Conservation (phyloP, 495 filamentous ascomycete species). For the Pyrenula aspistea region DNA sequence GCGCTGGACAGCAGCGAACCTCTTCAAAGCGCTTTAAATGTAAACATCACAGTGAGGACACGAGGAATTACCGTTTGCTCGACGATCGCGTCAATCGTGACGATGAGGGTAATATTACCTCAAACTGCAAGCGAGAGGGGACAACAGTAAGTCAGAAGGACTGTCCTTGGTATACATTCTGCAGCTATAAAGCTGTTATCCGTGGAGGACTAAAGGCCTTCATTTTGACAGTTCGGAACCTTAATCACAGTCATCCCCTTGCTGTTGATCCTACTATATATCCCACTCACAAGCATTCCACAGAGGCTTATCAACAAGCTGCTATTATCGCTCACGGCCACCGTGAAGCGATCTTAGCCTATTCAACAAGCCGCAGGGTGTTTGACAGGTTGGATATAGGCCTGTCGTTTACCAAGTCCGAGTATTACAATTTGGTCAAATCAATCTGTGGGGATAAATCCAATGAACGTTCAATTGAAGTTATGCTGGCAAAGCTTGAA, state of each 20-base stretch:
- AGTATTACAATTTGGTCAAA: conserved; percentile 1
- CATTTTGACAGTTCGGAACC: neutral
- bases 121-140: no score
- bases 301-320: neutral
- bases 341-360: neutral
- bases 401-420: neutral
- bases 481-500: neutral
- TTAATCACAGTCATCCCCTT: neutral
- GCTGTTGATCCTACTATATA: neutral
- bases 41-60: no score
- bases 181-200: neutral
- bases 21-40: no score
- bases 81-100: no score
- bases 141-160: no score
- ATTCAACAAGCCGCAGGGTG: neutral
- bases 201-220: neutral
- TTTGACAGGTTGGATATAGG: neutral
- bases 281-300: neutral
- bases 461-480: neutral
- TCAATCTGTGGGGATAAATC: neutral
- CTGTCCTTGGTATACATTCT: neutral
- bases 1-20: no score
- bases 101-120: no score
- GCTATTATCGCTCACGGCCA: neutral
- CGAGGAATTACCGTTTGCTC: no score